Conservation (phyloP, 2,329 filamentous ascomycete genomes). For the Leptographium lundbergii region DNA sequence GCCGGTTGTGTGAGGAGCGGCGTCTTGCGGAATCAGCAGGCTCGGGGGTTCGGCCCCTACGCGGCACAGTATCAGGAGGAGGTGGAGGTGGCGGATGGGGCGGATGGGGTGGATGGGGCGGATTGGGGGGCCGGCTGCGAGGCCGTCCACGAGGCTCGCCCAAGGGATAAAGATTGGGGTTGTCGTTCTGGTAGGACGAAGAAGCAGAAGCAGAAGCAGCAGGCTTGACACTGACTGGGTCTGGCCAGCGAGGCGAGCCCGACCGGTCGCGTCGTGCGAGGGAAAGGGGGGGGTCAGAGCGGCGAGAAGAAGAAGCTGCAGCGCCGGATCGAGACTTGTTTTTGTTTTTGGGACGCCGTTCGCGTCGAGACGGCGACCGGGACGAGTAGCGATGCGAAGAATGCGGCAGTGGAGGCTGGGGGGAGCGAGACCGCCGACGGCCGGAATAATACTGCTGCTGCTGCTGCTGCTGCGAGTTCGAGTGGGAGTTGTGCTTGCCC, state of each 20-base stretch:
- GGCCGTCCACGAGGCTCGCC: constrained; percentile 13
- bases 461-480: neutral
- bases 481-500: neutral
- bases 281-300: constrained; percentile 6
- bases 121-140: constrained; percentile 6
- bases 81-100: neutral
- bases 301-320: constrained; percentile 10
- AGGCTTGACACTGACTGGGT: neutral
- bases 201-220: neutral
- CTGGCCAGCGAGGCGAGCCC: constrained; percentile 13
- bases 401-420: neutral
- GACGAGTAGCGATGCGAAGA: neutral
- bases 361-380: neutral
- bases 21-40: neutral
- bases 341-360: neutral
- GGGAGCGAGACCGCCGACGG: constrained; percentile 1
- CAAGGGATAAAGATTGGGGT: constrained; percentile 10
- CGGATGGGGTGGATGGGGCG: neutral
- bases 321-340: constrained; percentile 1
- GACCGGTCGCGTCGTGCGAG: constrained; percentile 15
- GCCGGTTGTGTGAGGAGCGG: neutral
- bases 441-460: neutral
- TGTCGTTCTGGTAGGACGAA: constrained; percentile 4
- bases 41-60: neutral
- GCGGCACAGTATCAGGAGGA: constrained; percentile 14